Evolutionary conservation across 2,329 filamentous ascomycete species (phyloP), one percentile per base, ranked within the genome.

Genomic region (Colletotrichum cordylinicola): DNA sequence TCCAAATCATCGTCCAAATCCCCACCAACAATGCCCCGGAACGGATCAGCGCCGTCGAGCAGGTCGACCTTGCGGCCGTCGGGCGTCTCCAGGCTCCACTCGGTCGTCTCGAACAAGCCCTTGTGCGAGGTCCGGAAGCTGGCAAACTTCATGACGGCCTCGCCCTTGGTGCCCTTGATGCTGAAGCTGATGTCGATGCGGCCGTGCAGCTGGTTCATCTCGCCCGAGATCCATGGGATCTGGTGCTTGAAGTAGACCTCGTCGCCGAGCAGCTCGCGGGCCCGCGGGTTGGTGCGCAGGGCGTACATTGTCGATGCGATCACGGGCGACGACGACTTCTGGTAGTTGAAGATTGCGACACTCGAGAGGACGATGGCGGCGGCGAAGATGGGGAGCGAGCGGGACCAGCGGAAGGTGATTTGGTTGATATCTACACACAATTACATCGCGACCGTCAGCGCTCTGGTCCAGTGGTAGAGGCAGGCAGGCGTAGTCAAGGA

Each of bases 261-360:
- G 84, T 98, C 95, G 78, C 97, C 97, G 33, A 99, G 91, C 61
- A 93, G 87, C 73, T 92, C 93, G 81, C 96, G 92, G 61, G 96
- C 97, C 75, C 88, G 86, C 4, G 91, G 87, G 73, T 94, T 95
- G 4, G 95, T 98, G 78, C 97, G 94, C 78, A 99, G 91, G 2
- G 96, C 94, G 88, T 98, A 99, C 33, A 99, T 91, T 6, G 96
- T 97, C 71, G 94, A 95, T 71, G 92, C 92, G n/a, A 98, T 94
- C 35, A 96, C 91, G 70, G 94, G 94, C 31, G 93, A 95, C n/a
- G 94, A 95, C 73, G 93, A 92, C 85, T 98, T 98, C 85, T 99
- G 96, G 91, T 99, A 98, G 90, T 99, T 99, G 94, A 99, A 98
- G 85, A 99, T 98, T 79, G 94, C 95, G 76, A 98, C 87, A 79